Evolutionary conservation across 108 stramenopile genomes (phyloP).

Genomic region (Parmales sp.): DNA sequence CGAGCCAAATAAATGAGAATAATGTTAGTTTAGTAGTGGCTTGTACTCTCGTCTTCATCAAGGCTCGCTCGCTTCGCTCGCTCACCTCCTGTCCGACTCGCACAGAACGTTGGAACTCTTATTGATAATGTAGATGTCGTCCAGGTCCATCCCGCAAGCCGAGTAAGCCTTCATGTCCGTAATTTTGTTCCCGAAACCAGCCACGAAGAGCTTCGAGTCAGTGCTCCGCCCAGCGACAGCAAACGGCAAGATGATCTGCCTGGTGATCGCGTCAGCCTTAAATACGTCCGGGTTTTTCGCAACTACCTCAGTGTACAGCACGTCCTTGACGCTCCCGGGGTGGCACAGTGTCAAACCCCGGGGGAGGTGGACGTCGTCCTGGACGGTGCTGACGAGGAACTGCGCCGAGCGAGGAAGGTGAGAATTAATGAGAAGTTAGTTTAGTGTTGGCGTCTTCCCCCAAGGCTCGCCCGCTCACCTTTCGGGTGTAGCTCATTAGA

Average conservation of each 20-base stretch:
- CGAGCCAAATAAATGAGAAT: too few species aligned
- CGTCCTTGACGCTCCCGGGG: slow-evolving; percentile 40
- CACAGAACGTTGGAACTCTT: slow-evolving; percentile 41
- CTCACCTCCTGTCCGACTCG: too few species aligned
- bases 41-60: background rate
- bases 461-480: background rate
- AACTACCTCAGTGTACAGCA: slow-evolving; percentile 58
- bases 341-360: slow-evolving; percentile 60
- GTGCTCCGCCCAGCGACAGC: slow-evolving; percentile 34
- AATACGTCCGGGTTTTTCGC: slow-evolving; percentile 46
- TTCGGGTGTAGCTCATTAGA: slow-evolving; percentile 48
- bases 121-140: slow-evolving; percentile 63
- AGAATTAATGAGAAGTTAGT: too few species aligned
- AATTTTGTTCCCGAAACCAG: slow-evolving; percentile 65
- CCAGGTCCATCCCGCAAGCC: slow-evolving; percentile 49
- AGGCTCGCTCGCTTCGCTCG: background rate
- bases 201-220: slow-evolving; percentile 45
- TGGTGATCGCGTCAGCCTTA: slow-evolving; percentile 52
- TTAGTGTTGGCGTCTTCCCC: background rate
- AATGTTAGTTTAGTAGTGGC: background rate
- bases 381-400: background rate
- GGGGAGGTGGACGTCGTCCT: slow-evolving; percentile 33
- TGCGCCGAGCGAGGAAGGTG: too few species aligned
- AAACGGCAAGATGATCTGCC: slow-evolving; percentile 60
- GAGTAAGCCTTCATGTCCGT: slow-evolving; percentile 62